Percentiles rank a stretch among this genome's conserved stretches.
phyloP scores from a whole-genome alignment of 2,329 filamentous ascomycete genomes.

The Fusarium oxysporum region DNA sequence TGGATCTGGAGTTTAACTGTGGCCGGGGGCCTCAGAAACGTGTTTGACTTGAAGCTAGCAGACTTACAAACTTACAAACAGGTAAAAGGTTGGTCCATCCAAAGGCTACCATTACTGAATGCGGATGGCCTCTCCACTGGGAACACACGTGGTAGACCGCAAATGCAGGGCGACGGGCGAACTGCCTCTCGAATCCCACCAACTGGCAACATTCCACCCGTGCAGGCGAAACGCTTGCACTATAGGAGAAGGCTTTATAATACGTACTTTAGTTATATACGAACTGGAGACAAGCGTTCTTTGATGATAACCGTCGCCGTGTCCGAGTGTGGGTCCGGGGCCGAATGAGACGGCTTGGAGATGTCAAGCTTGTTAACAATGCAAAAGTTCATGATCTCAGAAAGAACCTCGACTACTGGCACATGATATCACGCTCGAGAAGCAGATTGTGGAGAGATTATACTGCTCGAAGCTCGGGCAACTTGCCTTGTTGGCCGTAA shows the following conservation, averaged over 20 bases:
- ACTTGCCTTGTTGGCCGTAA: conserved; percentile 6
- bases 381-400: conserved; percentile 21
- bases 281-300: conserved; percentile 15
- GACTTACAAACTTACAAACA: background rate
- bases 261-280: background rate
- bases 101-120: conserved; percentile 4
- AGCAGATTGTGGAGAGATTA: background rate
- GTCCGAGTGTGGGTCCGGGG: conserved; percentile 24
- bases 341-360: background rate
- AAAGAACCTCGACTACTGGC: background rate
- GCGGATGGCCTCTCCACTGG: conserved; percentile 17
- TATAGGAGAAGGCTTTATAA: conserved; percentile 5
- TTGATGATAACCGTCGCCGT: background rate
- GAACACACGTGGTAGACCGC: conserved; percentile 44
- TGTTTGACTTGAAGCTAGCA: conserved; percentile 14
- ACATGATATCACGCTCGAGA: background rate
- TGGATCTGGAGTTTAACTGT: conserved; percentile 16
- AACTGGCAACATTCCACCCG: conserved; percentile 19
- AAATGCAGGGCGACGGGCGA: conserved; percentile 44
- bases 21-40: conserved; percentile 19
- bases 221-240: background rate
- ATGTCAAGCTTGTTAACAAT: background rate
- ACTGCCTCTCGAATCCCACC: conserved; percentile 41
- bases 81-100: background rate
- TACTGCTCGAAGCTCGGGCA: conserved; percentile 1